Evolutionary conservation across 2,329 filamentous ascomycete genomes (phyloP), one percentile per base, ranked within the genome.

Genomic region (Mycosphaerelloides madeirae): DNA sequence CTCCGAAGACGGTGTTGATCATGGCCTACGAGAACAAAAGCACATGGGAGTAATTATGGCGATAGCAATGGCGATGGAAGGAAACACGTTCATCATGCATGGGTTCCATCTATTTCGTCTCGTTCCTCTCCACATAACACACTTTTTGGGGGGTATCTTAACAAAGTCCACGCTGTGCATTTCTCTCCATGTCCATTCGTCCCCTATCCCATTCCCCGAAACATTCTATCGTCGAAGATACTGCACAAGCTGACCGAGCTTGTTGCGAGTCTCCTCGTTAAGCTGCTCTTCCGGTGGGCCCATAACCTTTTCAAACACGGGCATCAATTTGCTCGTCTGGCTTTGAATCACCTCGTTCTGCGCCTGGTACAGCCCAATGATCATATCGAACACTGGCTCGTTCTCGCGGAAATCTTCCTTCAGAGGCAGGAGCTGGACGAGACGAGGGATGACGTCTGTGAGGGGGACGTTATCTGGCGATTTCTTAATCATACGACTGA

Each of bases 341-440:
- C 79, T 74, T 66, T 83, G 79, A 36, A 90, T 77, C 2, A 81
- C 84, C 11, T 77, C 71, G 68, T 91, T 84, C 53, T 80, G 77
- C 50, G 77, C 72, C 57, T 84, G 78, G 66, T 89, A 96, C 53
- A 97, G 78, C 68, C 85, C 83, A 67, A 87, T 84, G 60, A 98
- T 84, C 80, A 90, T 94, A 66, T 85, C 79, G 71, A 85, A 98
- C 48, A 97, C 83, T 7, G 93, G 89, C 60, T 87, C 87, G 70
- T 98, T 97, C 79, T 97, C 93, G 69, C 96, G 89, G 59, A 80
- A 97, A 67, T 97, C 93, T 64, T 95, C 90, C 67, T 86, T 87
- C 51, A 97, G 76, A 8, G 93, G 93, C 29, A 97, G 78, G 20
- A 90, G 78, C 49, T 79, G 78, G 44, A 94, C 78, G 20, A 97